These are phyloP conservation scores for Physocladia obscura DNA, from an alignment of 192 early-diverging fungal genomes.

Conservation along the genomic window DNA sequence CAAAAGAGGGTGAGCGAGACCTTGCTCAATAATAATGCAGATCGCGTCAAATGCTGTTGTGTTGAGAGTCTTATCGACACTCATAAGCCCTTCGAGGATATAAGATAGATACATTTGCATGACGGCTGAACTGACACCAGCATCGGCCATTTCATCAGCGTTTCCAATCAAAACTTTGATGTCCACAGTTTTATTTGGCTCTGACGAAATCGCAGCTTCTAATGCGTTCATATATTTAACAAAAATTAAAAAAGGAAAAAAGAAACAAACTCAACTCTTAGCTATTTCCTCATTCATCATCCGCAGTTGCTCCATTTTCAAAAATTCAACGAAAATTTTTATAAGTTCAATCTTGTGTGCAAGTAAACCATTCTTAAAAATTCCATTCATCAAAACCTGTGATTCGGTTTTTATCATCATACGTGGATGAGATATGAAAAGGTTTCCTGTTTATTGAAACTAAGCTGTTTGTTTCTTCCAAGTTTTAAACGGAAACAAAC, in stretches of 20 bases:
- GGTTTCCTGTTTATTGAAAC: conserved; percentile 48
- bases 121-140: conserved; percentile 83
- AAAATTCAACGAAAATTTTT: conserved; percentile 68
- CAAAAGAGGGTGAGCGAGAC: conserved; percentile 82
- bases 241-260: conserved; percentile 19
- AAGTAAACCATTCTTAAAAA: conserved; percentile 52
- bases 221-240: no score
- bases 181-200: conserved; percentile 49
- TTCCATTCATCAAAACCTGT: conserved; percentile 64
- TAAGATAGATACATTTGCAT: conserved; percentile 84
- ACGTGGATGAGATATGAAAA: conserved; percentile 71
- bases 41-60: conserved; percentile 77
- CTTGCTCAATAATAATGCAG: conserved; percentile 81
- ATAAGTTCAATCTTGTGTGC: conserved; percentile 69
- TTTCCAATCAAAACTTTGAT: conserved; percentile 78
- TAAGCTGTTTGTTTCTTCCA: neutral
- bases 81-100: conserved; percentile 74
- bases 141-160: conserved; percentile 77
- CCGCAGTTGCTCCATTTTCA: conserved; percentile 62
- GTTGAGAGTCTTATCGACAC: conserved; percentile 56
- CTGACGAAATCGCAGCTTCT: conserved; percentile 13
- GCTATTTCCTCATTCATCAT: conserved; percentile 44
- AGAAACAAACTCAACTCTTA: conserved; percentile 37
- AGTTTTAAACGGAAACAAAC: conserved; percentile 8
- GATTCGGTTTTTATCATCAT: conserved; percentile 54